Evolutionary conservation across 2,329 filamentous ascomycete species (phyloP).

Genomic region (Stagonosporopsis tanaceti): DNA sequence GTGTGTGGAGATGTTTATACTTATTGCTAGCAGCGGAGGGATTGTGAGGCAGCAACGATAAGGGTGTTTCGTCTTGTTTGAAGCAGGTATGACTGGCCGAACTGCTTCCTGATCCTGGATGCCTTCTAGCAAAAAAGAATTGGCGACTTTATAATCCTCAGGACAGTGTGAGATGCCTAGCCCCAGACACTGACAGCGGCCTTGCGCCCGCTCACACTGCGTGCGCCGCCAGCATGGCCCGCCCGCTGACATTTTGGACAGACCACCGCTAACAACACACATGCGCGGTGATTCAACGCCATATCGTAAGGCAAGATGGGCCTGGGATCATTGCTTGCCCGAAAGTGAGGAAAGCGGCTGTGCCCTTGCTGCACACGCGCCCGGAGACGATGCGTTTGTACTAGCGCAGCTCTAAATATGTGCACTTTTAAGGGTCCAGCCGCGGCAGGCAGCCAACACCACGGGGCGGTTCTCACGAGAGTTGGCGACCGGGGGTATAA

Average conservation of each 20-base stretch:
- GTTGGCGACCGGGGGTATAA: conserved; percentile 3
- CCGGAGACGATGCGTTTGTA: conserved; percentile 3
- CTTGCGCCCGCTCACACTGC: conserved; percentile 9
- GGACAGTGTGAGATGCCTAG: conserved; percentile 16
- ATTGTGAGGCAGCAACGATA: conserved; percentile 1
- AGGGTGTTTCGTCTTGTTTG: not conserved
- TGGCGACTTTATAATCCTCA: conserved; percentile 18
- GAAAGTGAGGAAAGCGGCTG: conserved; percentile 12
- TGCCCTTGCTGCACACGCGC: conserved; percentile 14
- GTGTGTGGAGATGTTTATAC: conserved; percentile 1
- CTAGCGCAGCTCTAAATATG: conserved; percentile 7
- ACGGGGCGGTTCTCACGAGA: conserved; percentile 5
- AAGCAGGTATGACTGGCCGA: not conserved
- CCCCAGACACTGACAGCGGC: conserved; percentile 14
- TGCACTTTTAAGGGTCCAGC: conserved; percentile 14
- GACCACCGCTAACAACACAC: conserved; percentile 7
- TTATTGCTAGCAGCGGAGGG: not conserved
- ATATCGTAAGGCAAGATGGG: conserved; percentile 6
- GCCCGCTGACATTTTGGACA: not conserved
- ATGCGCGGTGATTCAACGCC: conserved; percentile 9
- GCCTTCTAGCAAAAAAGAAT: conserved; percentile 4
- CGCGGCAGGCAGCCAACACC: conserved; percentile 7
- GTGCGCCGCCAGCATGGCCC: conserved; percentile 7
- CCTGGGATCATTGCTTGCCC: conserved; percentile 6
- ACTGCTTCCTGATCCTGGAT: not conserved